Percentiles rank a stretch among this genome's conserved stretches.
These are phyloP conservation scores for Metschnikowia kofuensis DNA, from an alignment of 805 yeast species.

Conservation along the genomic window DNA sequence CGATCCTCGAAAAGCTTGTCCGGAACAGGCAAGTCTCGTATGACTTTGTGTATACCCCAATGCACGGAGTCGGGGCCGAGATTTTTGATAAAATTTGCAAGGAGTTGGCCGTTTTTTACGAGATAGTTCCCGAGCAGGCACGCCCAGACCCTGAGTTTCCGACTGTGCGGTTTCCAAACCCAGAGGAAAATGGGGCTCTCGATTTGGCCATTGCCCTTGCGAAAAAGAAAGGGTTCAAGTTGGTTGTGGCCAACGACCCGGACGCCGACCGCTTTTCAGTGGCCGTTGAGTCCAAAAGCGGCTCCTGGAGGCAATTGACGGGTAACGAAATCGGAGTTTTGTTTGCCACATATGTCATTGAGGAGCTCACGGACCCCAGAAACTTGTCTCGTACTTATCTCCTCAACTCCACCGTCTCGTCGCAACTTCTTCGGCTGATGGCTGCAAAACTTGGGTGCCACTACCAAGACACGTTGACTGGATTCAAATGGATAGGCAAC, in stretches of 20 bases:
- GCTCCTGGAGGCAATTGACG: slow-evolving; percentile 72
- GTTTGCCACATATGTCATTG: slow-evolving; percentile 65
- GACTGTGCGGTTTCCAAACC: slow-evolving; percentile 89
- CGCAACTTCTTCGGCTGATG: slow-evolving; percentile 72
- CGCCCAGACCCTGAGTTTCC: slow-evolving; percentile 82
- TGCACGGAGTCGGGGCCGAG: slow-evolving; percentile 91
- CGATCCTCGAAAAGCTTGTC: slow-evolving; percentile 29
- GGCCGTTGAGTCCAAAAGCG: slow-evolving; percentile 51
- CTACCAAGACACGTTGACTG: slow-evolving; percentile 83
- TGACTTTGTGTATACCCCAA: slow-evolving; percentile 80
- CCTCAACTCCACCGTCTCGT: slow-evolving; percentile 88
- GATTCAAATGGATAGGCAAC: slow-evolving; percentile 97
- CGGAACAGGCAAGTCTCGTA: slow-evolving; percentile 25
- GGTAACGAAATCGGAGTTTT: slow-evolving; percentile 90
- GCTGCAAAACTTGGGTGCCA: slow-evolving; percentile 60
- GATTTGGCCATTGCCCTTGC: slow-evolving; percentile 67
- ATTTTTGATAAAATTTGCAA: slow-evolving; percentile 46
- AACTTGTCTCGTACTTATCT: slow-evolving; percentile 46
- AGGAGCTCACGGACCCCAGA: slow-evolving; percentile 24
- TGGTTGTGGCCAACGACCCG: slow-evolving; percentile 91
- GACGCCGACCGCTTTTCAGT: slow-evolving; percentile 94
- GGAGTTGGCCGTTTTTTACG: slow-evolving; percentile 33
- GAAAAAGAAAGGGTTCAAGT: slow-evolving; percentile 40
- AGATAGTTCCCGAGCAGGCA: slow-evolving; percentile 61
- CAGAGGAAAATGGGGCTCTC: slow-evolving; percentile 92